Evolutionary conservation across 441 rosid species (phyloP).

Genomic region (Arabidopsis lyrata): DNA sequence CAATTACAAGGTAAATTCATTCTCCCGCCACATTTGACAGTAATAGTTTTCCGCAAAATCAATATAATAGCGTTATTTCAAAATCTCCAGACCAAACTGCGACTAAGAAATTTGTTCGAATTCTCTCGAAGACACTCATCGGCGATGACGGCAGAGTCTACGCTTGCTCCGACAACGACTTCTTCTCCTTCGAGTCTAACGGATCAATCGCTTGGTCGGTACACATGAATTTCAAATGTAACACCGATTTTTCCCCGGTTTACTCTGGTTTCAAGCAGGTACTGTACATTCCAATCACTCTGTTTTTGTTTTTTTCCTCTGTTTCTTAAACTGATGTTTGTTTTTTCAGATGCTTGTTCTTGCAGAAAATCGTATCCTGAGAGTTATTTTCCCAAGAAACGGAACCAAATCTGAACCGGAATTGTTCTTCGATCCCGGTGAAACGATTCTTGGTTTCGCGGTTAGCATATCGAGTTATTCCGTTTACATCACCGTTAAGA

Average conservation of each 20-base stretch:
- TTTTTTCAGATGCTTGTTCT: slow-evolving; percentile 73
- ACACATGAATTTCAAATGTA: slow-evolving; percentile 64
- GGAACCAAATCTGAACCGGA: slow-evolving; percentile 56
- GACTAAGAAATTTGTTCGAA: slow-evolving; percentile 33
- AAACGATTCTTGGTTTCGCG: slow-evolving; percentile 65
- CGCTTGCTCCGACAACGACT: slow-evolving; percentile 63
- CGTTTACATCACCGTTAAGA: slow-evolving; percentile 63
- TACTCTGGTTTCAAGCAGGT: slow-evolving; percentile 71
- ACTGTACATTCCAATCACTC: slow-evolving; percentile 47
- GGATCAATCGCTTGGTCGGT: slow-evolving; percentile 83
- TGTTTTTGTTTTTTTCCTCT: slow-evolving; percentile 14
- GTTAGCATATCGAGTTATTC: slow-evolving; percentile 67
- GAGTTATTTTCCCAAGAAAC: slow-evolving; percentile 48
- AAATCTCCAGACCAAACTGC: slow-evolving; percentile 46
- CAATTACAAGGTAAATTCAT: slow-evolving; percentile 15
- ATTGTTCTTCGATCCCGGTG: slow-evolving; percentile 69
- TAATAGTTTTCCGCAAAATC: not conserved
- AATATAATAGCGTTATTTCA: too few species aligned
- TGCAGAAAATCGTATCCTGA: slow-evolving; percentile 76
- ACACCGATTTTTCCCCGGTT: slow-evolving; percentile 58
- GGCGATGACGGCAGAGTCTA: slow-evolving; percentile 77
- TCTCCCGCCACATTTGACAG: not conserved
- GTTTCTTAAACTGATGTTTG: slow-evolving; percentile 7
- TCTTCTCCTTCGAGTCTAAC: slow-evolving; percentile 71
- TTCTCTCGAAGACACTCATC: slow-evolving; percentile 68